Base-by-base conservation (phyloP, 305 asterid species). In the Rubia peregrina region DNA sequence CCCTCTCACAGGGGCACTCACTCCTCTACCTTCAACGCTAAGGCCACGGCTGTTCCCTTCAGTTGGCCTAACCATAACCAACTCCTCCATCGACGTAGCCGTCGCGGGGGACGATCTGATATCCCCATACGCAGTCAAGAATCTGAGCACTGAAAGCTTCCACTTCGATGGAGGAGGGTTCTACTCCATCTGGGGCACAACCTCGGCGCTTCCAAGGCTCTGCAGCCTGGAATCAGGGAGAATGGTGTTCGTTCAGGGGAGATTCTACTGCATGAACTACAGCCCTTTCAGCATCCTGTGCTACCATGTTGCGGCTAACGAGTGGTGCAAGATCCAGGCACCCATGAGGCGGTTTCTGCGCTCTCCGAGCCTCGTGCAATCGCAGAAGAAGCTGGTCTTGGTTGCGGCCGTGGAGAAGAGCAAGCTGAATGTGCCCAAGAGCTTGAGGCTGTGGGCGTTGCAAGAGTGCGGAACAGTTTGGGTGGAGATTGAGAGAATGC, bases 401-500 rank as follows among this genome's bases (percentile, higher is more conserved):
- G 89, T 89, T 4, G 98, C 98, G 8, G 95, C 91, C 0, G 98
- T 94, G 48, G 98, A 91, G 82, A 94, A 94, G 79, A 94, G 93
- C 80, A 94, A 94, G 78, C 91, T 94, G 12, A 94, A 94, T 59
- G 95, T 94, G 4, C 98, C 98, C 7, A 89, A 79, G 41, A 91
- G 97, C 51, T 46, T 94, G 79, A 77, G 97, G 80, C 77, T 94
- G 14, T 94, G 98, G 98, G 70, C 77, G 2, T 79, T 94, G 44
- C 96, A 89, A 43, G 91, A 87, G 5, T 81, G 92, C 56, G 90
- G 89, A 42, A 73, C 80, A 0, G 33, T 67, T 80, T 94, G 97
- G 97, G 85, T 84, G 66, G 98, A 94, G 85, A 86, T 85, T 0
- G 97, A 94, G 80, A 87, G 98, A 56, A 94, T 94, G 98, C 98